phyloP scores from a whole-genome alignment of 495 filamentous ascomycete genomes.

The Pseudoneurospora amorphoporcata region DNA sequence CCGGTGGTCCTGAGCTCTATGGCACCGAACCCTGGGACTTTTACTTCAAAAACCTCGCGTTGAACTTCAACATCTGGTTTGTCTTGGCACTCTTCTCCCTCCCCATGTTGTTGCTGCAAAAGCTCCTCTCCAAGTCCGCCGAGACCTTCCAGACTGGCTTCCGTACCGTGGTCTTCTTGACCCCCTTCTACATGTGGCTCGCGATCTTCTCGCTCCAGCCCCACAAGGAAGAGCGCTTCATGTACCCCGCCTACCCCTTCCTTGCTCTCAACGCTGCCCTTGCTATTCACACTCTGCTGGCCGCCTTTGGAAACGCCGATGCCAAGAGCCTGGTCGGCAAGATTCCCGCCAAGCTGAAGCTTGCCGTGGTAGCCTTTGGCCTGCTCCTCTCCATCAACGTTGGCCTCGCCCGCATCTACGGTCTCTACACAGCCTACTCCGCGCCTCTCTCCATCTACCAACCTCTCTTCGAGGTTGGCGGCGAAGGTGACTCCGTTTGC shows the following conservation, averaged over 20 bases:
- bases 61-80: conserved; percentile 97
- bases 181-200: conserved; percentile 93
- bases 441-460: conserved; percentile 72
- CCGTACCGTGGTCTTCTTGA: conserved; percentile 62
- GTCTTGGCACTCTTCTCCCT: conserved; percentile 64
- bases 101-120: conserved; percentile 47
- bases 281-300: conserved; percentile 64
- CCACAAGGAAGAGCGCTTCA: conserved; percentile 98
- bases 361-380: conserved; percentile 43
- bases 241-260: conserved; percentile 93
- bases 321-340: conserved; percentile 52
- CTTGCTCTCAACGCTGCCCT: conserved; percentile 89
- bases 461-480: conserved; percentile 37
- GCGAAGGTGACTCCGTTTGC: conserved; percentile 62
- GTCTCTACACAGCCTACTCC: conserved; percentile 73
- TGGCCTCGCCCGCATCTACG: conserved; percentile 63
- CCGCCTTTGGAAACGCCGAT: conserved; percentile 58
- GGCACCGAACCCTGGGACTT: conserved; percentile 97
- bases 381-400: conserved; percentile 50
- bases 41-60: conserved; percentile 78
- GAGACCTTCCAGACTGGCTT: conserved; percentile 41
- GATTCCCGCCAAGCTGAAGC: conserved; percentile 60
- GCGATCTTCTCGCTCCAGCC: conserved; percentile 82
- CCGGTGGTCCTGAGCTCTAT: conserved; percentile 83
- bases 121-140: conserved; percentile 30